These are phyloP conservation scores for Xylaria sp. DNA, from an alignment of 2,329 filamentous ascomycete genomes.

Conservation along the genomic window DNA sequence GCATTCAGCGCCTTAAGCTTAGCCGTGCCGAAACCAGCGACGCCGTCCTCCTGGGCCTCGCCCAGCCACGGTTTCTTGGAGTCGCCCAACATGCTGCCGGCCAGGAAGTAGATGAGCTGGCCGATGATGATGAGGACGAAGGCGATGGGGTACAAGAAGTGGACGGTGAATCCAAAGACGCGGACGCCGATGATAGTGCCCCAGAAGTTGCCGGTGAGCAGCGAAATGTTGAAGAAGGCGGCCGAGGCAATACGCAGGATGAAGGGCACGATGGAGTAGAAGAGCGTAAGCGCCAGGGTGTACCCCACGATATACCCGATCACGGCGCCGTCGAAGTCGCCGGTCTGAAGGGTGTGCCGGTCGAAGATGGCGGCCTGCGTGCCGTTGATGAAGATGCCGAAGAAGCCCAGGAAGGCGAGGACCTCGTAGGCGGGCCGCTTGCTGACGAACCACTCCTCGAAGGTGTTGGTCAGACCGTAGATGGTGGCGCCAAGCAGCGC, in stretches of 20 bases:
- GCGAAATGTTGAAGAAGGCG: constrained; percentile 95
- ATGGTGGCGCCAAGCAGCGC: constrained; percentile 88
- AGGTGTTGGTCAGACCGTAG: constrained; percentile 91
- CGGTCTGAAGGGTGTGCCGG: constrained; percentile 73
- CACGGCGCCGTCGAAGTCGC: constrained; percentile 74
- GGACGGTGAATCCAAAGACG: constrained; percentile 82
- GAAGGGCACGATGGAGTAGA: constrained; percentile 88
- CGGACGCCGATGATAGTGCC: constrained; percentile 90
- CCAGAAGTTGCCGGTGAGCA: constrained; percentile 97
- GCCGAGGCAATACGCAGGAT: constrained; percentile 90
- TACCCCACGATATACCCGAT: constrained; percentile 90
- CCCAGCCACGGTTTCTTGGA: constrained; percentile 96
- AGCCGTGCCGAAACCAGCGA: constrained; percentile 85
- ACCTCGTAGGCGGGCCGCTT: constrained; percentile 92
- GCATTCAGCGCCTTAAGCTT: constrained; percentile 77
- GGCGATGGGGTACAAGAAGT: constrained; percentile 94
- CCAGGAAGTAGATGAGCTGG: constrained; percentile 86
- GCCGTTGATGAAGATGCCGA: constrained; percentile 90
- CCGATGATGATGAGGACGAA: constrained; percentile 93
- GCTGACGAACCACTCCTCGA: constrained; percentile 93
- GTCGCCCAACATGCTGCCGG: constrained; percentile 84
- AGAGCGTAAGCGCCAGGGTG: constrained; percentile 82
- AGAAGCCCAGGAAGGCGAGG: constrained; percentile 88
- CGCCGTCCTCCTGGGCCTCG: constrained; percentile 82
- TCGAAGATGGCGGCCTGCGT: constrained; percentile 93